Percentiles rank a stretch among this genome's conserved stretches.
phyloP scores from a whole-genome alignment of 768 basidiomycete species.

The Pleurotus salmoneostramineus region DNA sequence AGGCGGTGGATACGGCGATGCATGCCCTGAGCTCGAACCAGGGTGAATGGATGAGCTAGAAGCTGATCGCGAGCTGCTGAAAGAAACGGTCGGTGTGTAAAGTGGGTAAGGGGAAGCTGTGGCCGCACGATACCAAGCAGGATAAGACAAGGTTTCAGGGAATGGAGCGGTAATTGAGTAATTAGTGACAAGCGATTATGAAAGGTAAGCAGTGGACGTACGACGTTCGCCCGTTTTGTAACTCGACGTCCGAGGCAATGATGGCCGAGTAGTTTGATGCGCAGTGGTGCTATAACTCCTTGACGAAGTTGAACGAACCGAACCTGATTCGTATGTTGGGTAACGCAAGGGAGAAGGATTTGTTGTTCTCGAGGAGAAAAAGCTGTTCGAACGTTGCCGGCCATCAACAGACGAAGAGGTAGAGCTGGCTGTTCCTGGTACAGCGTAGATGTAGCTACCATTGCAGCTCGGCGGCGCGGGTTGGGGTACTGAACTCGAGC shows the following conservation, averaged over 20 bases:
- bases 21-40: constrained; percentile 25
- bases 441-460: constrained; percentile 37
- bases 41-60: constrained; percentile 47
- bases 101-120: constrained; percentile 19
- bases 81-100: constrained; percentile 20
- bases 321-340: constrained; percentile 27
- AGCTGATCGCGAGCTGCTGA: constrained; percentile 45
- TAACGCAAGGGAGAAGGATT: constrained; percentile 38
- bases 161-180: too few species aligned
- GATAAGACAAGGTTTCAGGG: background rate
- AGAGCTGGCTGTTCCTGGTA: constrained; percentile 26
- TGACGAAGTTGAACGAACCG: constrained; percentile 5
- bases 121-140: background rate
- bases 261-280: constrained; percentile 23
- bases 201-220: constrained; percentile 21
- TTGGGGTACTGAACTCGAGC: constrained; percentile 35
- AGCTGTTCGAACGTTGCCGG: constrained; percentile 35
- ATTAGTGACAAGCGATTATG: background rate
- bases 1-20: constrained; percentile 27
- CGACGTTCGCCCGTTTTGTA: constrained; percentile 40
- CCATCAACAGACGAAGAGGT: constrained; percentile 30
- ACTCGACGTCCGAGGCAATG: constrained; percentile 36
- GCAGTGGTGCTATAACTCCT: constrained; percentile 16
- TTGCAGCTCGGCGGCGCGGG: constrained; percentile 19
- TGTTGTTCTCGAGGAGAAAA: constrained; percentile 28